phyloP scores from a whole-genome alignment of 139 green algal genomes.

The Gonium pectorale region DNA sequence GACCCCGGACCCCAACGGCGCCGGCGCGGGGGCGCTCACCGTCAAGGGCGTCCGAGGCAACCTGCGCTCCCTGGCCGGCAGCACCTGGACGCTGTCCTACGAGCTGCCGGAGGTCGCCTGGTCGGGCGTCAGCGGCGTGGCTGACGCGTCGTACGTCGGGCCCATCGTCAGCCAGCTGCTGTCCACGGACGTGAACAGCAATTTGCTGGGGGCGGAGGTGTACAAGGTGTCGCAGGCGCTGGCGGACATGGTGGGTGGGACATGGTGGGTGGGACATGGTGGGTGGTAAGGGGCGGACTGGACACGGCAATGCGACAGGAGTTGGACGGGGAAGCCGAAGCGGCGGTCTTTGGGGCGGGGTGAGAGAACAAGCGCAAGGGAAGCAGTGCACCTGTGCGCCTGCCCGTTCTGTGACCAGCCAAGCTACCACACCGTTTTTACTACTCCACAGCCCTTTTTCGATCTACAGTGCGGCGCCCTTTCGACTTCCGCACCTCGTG shows the following conservation, averaged over 20 bases:
- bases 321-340: neutral
- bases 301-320: no score
- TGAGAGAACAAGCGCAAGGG: no score
- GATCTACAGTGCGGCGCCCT: no score
- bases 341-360: no score
- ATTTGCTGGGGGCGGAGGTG: neutral
- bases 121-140: neutral
- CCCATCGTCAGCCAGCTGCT: neutral
- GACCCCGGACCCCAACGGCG: neutral
- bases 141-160: neutral
- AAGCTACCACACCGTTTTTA: no score
- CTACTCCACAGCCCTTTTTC: no score
- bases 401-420: no score
- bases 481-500: neutral
- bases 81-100: conserved; percentile 8
- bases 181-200: neutral
- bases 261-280: no score
- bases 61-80: neutral
- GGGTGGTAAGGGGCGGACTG: neutral
- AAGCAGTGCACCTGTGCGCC: no score
- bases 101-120: neutral
- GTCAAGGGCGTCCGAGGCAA: conserved; percentile 21
- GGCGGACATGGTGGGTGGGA: conserved; percentile 35
- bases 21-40: neutral
- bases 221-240: neutral